Evolutionary conservation across 441 rosid species (phyloP), one percentile per base, ranked within the genome.

Genomic region (Gossypium trilobum): DNA sequence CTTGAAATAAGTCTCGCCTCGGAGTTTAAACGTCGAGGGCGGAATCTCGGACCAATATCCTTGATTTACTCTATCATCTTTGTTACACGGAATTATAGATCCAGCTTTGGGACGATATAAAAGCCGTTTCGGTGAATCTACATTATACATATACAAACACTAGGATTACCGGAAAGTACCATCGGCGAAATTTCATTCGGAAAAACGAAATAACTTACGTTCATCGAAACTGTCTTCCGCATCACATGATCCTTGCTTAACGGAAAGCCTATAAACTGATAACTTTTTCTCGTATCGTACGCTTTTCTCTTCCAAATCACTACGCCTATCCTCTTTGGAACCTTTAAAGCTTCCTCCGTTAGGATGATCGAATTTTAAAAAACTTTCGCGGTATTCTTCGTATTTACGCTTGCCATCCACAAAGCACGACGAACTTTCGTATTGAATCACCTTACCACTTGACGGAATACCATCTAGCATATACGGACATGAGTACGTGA

Each of bases 1-100:
- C 98, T 85, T 91, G 88, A 93, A 91, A 86, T 84, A 93, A 62
- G 87, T 84, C 75, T 84, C 84, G 4, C 93, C 86, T 3, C 97
- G 90, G 36, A 93, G 91, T 75, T 89, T 87, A 70, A 93, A 93
- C 22, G 87, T 93, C n/a, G 94, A 89, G 60, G 98, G 89, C 9
- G 90, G 88, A 73, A 93, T 82, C 80, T 89, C 87, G 16, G 83
- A 83, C 97, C 97, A 93, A 68, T 84, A 80, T 63, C 94, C 95
- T 48, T 74, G 67, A 44, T 76, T 81, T 68, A 64, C 75, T 74
- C 87, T 91, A 78, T 89, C 91, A 31, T 39, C 82, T 9, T 76
- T 69, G 46, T 83, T 75, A 60, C 79, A 73, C 1, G 97, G 97
- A 75, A 88, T 68, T 23, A 76, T 68, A 58, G 62, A 74, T 68